Evolutionary conservation across 768 basidiomycete species (phyloP).

Genomic region (Termitomyces sp.): DNA sequence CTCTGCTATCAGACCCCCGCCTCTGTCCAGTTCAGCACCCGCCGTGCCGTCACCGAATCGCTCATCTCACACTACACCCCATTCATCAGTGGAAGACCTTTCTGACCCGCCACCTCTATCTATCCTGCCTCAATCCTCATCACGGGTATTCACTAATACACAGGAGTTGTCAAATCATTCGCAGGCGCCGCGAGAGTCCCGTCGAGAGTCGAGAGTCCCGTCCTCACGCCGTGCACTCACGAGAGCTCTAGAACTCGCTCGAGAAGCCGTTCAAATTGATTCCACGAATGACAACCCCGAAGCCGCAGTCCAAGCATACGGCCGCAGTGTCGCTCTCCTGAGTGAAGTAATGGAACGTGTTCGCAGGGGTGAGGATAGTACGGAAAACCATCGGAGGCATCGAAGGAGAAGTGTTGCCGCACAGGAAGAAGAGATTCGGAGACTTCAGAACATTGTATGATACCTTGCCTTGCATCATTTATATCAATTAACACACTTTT

Average conservation of each 20-base stretch:
- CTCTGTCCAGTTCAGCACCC: conserved; percentile 48
- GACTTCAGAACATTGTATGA: conserved; percentile 84
- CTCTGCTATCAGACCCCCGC: conserved; percentile 30
- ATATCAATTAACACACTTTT: conserved; percentile 5
- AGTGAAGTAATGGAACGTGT: conserved; percentile 94
- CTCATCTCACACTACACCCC: conserved; percentile 17
- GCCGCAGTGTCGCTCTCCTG: conserved; percentile 77
- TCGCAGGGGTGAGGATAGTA: conserved; percentile 76
- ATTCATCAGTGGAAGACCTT: conserved; percentile 42
- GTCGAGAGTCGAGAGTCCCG: conserved; percentile 50
- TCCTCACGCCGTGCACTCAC: conserved; percentile 87
- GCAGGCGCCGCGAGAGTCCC: conserved; percentile 37
- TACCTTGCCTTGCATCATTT: not conserved
- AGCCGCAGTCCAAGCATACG: conserved; percentile 86
- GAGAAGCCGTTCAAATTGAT: conserved; percentile 86
- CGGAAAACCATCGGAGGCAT: conserved; percentile 50
- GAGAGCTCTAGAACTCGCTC: conserved; percentile 78
- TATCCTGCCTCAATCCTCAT: conserved; percentile 36
- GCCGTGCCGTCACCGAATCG: conserved; percentile 55
- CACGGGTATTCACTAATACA: conserved; percentile 21
- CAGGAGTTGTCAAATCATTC: conserved; percentile 41
- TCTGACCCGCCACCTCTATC: conserved; percentile 56
- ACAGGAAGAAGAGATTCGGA: conserved; percentile 83
- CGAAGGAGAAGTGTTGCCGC: conserved; percentile 80
- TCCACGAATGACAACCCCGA: conserved; percentile 84